Percentiles rank a stretch among this genome's conserved stretches.
phyloP scores from a whole-genome alignment of 352 stramenopile genomes.

The Phytopythium chamaehyphon region DNA sequence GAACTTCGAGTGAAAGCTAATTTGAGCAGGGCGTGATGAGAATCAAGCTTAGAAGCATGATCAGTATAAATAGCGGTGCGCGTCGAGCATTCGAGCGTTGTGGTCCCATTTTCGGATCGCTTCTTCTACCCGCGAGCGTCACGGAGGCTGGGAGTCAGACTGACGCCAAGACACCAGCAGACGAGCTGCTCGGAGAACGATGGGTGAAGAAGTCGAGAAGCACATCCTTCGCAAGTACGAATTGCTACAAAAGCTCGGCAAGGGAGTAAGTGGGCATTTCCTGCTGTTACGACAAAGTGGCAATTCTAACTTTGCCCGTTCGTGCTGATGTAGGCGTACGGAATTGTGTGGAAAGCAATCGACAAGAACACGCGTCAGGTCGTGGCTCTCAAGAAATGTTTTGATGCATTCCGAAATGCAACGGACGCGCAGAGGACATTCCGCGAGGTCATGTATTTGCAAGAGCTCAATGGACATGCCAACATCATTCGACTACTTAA shows the following conservation, averaged over 20 bases:
- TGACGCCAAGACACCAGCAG: too few relatives aligned
- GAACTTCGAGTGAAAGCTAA: too few relatives aligned
- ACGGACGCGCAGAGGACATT: constrained; percentile 95
- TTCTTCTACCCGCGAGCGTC: neutral
- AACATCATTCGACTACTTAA: constrained; percentile 95
- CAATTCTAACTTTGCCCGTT: neutral
- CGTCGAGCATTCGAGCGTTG: too few relatives aligned
- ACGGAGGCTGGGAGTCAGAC: too few relatives aligned
- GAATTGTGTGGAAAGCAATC: constrained; percentile 96
- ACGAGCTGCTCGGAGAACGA: constrained; percentile 16
- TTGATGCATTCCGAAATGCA: constrained; percentile 95
- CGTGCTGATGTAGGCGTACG: constrained; percentile 74
- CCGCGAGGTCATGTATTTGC: constrained; percentile 95
- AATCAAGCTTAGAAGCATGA: too few relatives aligned
- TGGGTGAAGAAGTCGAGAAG: constrained; percentile 92
- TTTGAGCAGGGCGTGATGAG: too few relatives aligned
- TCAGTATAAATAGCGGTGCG: too few relatives aligned
- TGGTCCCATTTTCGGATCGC: neutral
- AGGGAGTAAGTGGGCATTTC: constrained; percentile 73
- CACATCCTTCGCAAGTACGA: constrained; percentile 93
- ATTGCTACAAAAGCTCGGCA: constrained; percentile 91
- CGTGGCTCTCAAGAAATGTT: constrained; percentile 96
- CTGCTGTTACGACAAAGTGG: too few relatives aligned
- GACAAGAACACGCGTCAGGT: constrained; percentile 89
- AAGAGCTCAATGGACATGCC: constrained; percentile 88